Conservation (phyloP, 1,139 yeast genomes). For the Geotrichum europaeum region DNA sequence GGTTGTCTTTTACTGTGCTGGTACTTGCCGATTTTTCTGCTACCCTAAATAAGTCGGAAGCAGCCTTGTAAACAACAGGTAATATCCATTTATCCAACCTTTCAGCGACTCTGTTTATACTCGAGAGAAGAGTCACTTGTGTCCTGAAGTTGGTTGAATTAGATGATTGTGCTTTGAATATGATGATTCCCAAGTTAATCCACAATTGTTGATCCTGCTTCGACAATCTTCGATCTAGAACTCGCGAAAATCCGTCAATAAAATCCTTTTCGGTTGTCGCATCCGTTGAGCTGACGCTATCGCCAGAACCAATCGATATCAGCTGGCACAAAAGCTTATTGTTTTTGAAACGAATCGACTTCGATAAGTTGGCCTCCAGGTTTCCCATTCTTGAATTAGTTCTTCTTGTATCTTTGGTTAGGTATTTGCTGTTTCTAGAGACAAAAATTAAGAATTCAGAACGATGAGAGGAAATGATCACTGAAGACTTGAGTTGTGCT, state of each 20-base stretch:
- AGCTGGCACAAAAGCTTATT: neutral
- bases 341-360: neutral
- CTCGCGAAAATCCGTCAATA: neutral
- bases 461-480: neutral
- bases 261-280: neutral
- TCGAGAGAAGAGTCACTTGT: constrained; percentile 16
- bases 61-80: constrained; percentile 35
- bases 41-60: neutral
- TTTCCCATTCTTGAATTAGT: neutral
- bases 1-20: constrained; percentile 25
- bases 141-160: neutral
- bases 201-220: neutral
- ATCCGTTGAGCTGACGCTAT: neutral
- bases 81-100: constrained; percentile 62
- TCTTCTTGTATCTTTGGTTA: neutral
- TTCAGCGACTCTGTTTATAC: constrained; percentile 54
- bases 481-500: neutral
- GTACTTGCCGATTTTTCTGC: neutral
- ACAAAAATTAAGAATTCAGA: neutral
- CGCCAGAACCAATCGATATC: neutral
- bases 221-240: neutral
- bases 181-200: neutral
- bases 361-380: neutral
- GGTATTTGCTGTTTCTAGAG: neutral
- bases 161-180: neutral